Conservation (phyloP, 148 eudicot species). For the Polygonum aviculare region DNA sequence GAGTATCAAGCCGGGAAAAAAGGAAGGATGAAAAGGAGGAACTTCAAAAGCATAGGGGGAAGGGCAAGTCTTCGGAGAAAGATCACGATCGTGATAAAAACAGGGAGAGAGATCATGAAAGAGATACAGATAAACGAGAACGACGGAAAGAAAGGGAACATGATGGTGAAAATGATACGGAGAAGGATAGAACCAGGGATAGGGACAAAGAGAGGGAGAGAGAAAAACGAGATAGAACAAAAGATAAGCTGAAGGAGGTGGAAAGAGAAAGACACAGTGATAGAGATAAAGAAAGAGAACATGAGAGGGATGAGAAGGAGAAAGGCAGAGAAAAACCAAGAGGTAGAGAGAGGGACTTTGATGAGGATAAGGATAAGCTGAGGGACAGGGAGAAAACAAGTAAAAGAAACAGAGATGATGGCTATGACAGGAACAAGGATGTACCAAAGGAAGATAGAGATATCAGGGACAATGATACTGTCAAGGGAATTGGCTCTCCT, state of each 20-base stretch:
- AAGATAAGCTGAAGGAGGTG: constrained; percentile 39
- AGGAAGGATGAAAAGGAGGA: constrained; percentile 58
- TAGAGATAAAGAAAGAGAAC: constrained; percentile 35
- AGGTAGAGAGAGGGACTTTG: constrained; percentile 42
- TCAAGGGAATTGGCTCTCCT: constrained; percentile 19
- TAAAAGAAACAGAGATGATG: constrained; percentile 47
- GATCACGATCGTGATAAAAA: constrained; percentile 14
- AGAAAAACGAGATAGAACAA: constrained; percentile 25
- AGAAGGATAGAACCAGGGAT: constrained; percentile 36
- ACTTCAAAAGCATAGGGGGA: constrained; percentile 27
- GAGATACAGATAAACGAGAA: constrained; percentile 26
- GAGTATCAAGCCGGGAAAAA: constrained; percentile 35
- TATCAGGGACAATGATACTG: constrained; percentile 24
- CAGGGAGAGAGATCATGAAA: constrained; percentile 27
- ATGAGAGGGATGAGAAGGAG: constrained; percentile 41
- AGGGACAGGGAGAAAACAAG: constrained; percentile 45
- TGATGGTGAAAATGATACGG: constrained; percentile 37
- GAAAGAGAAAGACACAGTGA: constrained; percentile 34
- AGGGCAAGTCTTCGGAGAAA: constrained; percentile 9
- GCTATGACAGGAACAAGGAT: constrained; percentile 40
- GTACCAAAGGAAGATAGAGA: constrained; percentile 30
- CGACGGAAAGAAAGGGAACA: constrained; percentile 21
- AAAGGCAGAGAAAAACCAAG: constrained; percentile 34
- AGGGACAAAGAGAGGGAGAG: constrained; percentile 44
- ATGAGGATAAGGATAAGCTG: constrained; percentile 43